These are phyloP conservation scores for Sporothrix pallida DNA, from an alignment of 2,329 filamentous ascomycete genomes.

Conservation along the genomic window DNA sequence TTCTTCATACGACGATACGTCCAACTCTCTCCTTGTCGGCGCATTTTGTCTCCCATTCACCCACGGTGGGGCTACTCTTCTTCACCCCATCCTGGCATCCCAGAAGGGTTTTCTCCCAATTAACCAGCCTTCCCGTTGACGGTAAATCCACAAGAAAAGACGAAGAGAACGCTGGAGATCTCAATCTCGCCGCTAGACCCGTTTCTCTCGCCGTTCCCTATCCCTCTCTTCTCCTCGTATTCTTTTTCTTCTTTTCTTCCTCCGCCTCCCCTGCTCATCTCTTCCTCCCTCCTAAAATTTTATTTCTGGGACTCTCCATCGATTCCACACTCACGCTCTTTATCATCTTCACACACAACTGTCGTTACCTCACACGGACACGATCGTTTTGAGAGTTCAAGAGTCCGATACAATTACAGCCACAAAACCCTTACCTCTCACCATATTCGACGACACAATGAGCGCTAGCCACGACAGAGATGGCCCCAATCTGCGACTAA, in stretches of 20 bases:
- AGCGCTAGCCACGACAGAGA: constrained; percentile 23
- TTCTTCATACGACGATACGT: not conserved
- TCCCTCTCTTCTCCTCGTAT: constrained; percentile 23
- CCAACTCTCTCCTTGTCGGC: not conserved
- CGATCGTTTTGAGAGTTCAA: not conserved
- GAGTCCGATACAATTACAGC: not conserved
- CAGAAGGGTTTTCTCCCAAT: constrained; percentile 21
- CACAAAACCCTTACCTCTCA: not conserved
- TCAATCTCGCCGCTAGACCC: constrained; percentile 18
- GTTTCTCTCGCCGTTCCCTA: constrained; percentile 21
- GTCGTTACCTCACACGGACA: not conserved
- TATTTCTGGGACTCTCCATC: not conserved
- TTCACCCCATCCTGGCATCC: constrained; percentile 1
- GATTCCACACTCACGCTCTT: not conserved
- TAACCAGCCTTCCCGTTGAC: constrained; percentile 24
- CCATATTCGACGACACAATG: constrained; percentile 28
- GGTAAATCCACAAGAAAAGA: constrained; percentile 11
- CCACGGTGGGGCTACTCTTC: constrained; percentile 21
- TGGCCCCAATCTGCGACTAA: constrained; percentile 13
- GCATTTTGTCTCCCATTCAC: constrained; percentile 22
- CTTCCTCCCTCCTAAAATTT: not conserved
- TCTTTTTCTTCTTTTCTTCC: constrained; percentile 6
- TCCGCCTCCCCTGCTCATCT: constrained; percentile 11
- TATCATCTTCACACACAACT: not conserved
- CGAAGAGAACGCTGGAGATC: constrained; percentile 17